These are phyloP conservation scores for Hirschioporus abietinus DNA, from an alignment of 768 basidiomycete species.

Conservation along the genomic window DNA sequence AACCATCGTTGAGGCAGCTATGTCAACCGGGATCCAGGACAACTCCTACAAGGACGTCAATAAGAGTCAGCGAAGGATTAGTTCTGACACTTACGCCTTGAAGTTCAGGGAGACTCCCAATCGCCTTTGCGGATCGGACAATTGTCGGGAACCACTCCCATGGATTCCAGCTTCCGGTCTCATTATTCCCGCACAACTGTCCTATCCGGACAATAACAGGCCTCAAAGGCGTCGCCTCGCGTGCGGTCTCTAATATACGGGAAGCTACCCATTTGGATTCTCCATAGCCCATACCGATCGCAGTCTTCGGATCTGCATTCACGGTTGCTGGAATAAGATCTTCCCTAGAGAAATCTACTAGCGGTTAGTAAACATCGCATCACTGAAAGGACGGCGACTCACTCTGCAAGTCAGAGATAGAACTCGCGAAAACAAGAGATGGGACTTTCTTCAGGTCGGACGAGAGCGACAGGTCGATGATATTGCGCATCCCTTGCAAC, in stretches of 20 bases:
- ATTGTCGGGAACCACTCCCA: constrained; percentile 15
- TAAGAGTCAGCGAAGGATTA: background rate
- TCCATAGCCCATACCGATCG: constrained; percentile 31
- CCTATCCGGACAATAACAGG: constrained; percentile 12
- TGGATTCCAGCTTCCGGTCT: constrained; percentile 12
- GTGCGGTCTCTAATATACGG: constrained; percentile 21
- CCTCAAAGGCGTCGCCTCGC: constrained; percentile 6
- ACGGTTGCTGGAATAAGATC: constrained; percentile 22
- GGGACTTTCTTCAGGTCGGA: background rate
- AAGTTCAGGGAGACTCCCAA: constrained; percentile 5
- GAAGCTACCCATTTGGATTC: constrained; percentile 41
- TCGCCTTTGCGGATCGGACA: constrained; percentile 2
- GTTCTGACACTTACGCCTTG: background rate
- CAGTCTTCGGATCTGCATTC: constrained; percentile 20
- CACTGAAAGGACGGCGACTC: background rate
- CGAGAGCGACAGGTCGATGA: constrained; percentile 26
- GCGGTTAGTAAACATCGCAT: background rate
- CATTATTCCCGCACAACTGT: constrained; percentile 10
- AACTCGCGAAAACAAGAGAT: constrained; percentile 1
- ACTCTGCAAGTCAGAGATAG: constrained; percentile 2
- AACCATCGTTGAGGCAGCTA: constrained; percentile 19
- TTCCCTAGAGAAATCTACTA: background rate
- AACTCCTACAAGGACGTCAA: background rate
- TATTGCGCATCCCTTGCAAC: constrained; percentile 26
- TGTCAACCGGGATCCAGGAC: constrained; percentile 20